These are phyloP conservation scores for Aspergillus fumigatiaffinis DNA, from an alignment of 2,329 filamentous ascomycete species.

Conservation along the genomic window DNA sequence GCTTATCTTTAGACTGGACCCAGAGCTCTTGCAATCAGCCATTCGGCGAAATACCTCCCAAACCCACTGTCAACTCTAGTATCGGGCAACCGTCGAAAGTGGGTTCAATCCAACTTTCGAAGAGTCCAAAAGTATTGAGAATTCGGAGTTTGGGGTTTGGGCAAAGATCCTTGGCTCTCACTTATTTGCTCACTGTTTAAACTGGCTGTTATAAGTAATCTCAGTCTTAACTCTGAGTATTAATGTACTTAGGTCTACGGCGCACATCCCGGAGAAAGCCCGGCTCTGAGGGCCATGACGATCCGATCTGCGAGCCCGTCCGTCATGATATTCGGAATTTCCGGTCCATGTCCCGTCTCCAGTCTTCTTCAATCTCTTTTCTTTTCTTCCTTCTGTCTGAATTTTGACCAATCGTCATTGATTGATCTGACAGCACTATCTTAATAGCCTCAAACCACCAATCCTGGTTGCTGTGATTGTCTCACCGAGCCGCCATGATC, in stretches of 20 bases:
- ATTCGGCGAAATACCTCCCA: background rate
- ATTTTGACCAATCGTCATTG: background rate
- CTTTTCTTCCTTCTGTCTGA: background rate
- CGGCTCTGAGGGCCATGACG: slow-evolving; percentile 9
- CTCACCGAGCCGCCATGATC: background rate
- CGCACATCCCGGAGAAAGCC: slow-evolving; percentile 1
- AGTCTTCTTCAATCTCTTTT: background rate
- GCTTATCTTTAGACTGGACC: background rate
- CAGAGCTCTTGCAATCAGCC: background rate
- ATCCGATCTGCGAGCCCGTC: slow-evolving; percentile 15
- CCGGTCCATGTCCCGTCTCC: background rate
- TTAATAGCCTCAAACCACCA: too few relatives aligned
- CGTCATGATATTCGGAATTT: background rate
- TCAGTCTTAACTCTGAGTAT: background rate
- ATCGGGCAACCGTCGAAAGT: background rate
- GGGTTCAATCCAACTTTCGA: background rate
- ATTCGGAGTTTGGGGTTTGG: background rate
- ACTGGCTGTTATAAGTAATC: background rate
- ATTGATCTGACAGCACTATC: background rate
- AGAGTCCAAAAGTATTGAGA: background rate
- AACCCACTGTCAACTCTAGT: background rate
- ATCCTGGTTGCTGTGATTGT: background rate
- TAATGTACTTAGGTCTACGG: background rate
- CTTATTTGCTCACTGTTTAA: background rate
- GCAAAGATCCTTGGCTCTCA: background rate